Evolutionary conservation across 1,284 basidiomycete species (phyloP), one percentile per base, ranked within the genome.

Genomic region (Cryptococcus sp.): DNA sequence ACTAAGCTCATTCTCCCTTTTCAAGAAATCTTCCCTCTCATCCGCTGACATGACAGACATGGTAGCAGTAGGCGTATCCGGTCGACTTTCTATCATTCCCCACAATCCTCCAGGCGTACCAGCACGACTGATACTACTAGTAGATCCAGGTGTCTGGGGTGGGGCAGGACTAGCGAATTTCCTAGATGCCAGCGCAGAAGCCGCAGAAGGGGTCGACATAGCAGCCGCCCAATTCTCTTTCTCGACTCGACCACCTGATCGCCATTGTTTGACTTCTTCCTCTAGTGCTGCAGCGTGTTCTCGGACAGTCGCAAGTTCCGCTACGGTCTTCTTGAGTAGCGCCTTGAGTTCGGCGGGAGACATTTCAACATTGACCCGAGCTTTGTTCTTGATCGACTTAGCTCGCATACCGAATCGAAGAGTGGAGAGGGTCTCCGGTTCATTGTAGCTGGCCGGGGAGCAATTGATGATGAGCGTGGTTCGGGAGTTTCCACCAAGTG

Each of bases 391-490:
- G 83, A 99, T 99, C 28, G 89, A 90, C 77, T 99, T 99, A 28
- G 96, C 96, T 56, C 93, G 88, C 74, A 97, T 96, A 82, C 96
- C 96, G 75, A 99, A 99, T 25, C 96, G 87, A 31, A 99, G 82
- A 1, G 96, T 99, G 0, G 87, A 89, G n/a, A 99, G 80, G 1
- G 96, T 99, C 76, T 99, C 96, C 2, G 90, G 80, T 69, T 96
- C 91, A 67, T 99, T 99, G 79, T 91, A 99, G 1, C 88, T 85
- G 1, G 91, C 92, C 13, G 96, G 96, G 22, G 96, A 99, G 70
- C 93, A 98, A 72, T 98, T 99, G 78, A 99, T 97, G 69, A 99
- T 97, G 36, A 99, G 83, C 1, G 96, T 99, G 19, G 96, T 99
- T 40, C 96, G 85, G 31, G 94, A 98, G 77, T 99, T 99, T 71